These are phyloP conservation scores for Trichocladium antarcticum DNA, from an alignment of 495 filamentous ascomycete species.

Conservation along the genomic window DNA sequence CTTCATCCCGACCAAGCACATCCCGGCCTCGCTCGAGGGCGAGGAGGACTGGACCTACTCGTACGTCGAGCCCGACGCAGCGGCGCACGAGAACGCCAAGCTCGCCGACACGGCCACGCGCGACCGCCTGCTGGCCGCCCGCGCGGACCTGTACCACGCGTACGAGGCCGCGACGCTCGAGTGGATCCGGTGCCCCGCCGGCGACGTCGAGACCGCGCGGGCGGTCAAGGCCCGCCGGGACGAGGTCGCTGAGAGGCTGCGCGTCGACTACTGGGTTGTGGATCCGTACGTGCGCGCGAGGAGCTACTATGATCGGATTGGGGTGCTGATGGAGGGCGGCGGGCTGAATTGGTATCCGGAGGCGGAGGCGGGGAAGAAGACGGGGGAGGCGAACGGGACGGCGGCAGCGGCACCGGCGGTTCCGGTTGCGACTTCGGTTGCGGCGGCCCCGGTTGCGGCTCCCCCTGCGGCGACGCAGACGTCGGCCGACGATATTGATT, in stretches of 20 bases:
- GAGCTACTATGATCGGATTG: conserved; percentile 62
- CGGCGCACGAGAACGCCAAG: conserved; percentile 54
- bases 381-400: conserved; percentile 20
- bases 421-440: conserved; percentile 9
- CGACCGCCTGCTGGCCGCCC: conserved; percentile 46
- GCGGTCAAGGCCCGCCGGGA: conserved; percentile 38
- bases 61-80: conserved; percentile 57
- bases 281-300: conserved; percentile 67
- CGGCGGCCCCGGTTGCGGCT: conserved; percentile 1
- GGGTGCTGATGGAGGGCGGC: conserved; percentile 55
- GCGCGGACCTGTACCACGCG: conserved; percentile 51
- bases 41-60: conserved; percentile 68
- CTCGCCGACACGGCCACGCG: conserved; percentile 58
- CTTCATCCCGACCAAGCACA: conserved; percentile 59
- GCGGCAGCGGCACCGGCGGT: neutral
- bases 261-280: conserved; percentile 71
- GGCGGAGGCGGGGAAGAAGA: conserved; percentile 23
- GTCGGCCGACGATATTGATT: conserved; percentile 46
- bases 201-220: conserved; percentile 23
- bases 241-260: conserved; percentile 47
- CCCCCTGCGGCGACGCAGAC: conserved; percentile 31
- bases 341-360: conserved; percentile 56
- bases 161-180: conserved; percentile 59
- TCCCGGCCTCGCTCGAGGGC: conserved; percentile 72
- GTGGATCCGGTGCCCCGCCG: conserved; percentile 47